Evolutionary conservation across 306 rosid genomes (phyloP), one percentile per base, ranked within the genome.

Genomic region (Glycine soja): DNA sequence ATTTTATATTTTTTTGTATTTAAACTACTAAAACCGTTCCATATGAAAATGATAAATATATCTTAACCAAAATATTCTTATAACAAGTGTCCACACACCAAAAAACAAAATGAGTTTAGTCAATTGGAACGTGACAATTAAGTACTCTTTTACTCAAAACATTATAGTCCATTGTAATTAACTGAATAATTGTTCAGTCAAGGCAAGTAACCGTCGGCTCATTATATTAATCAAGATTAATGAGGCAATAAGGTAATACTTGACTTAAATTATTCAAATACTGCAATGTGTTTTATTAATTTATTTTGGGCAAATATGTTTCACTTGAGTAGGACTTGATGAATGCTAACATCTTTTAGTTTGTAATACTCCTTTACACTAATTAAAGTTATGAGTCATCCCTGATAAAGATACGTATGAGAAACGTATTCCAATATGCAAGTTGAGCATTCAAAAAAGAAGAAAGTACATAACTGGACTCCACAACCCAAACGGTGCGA

Each of bases 391-490:
- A 69, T 0, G 16, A 16, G 16, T 10, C 38, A 43, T 2, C 38
- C 36, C 8, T 14, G 13, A 10, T 47, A 10, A 48, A 62, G 65
- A 80, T 71, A 74, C 52, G 84, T 73, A 81, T 10, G 50, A 52
- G 74, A 72, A 42, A 72, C 74, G 75, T 81, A 73, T 42, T 63
- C 15, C 0, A 47, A 19, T 40, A 3, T 10, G 48, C 4, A 50
- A 40, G 1, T 14, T 7, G 75, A 15, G 14, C 56, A 24, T 24
- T 36, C 5, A 36, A 16, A 58, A 54, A 18, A 34, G 8, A 66
- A 51, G 32, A 3, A 13, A n/a, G 14, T 68, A 75, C 72, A 76
- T 50, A 58, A 68, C 77, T 76, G 85, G 81, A 82, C 66, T 69
- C 82, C 85, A 82, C 77, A 32, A 53, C 11, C 8, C 3, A 30